Evolutionary conservation across 805 yeast species (phyloP).

Genomic region (Barnettozyma californica): DNA sequence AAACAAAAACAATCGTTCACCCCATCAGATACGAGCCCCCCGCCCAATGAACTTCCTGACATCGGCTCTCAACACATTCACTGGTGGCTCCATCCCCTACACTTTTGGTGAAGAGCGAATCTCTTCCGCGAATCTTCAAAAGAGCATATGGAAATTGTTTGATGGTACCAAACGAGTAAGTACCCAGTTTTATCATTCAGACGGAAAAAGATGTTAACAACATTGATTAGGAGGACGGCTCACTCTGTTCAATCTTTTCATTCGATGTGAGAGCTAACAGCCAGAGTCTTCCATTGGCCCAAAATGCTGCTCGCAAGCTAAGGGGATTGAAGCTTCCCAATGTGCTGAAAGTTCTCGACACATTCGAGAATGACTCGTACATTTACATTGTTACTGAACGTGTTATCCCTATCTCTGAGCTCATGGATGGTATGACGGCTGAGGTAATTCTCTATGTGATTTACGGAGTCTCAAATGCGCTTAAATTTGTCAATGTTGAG

Average conservation of each 20-base stretch:
- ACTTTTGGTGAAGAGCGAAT: constrained; percentile 40
- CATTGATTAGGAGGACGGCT: constrained; percentile 42
- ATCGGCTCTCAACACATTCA: constrained; percentile 51
- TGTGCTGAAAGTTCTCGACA: constrained; percentile 54
- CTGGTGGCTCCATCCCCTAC: constrained; percentile 57
- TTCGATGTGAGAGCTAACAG: constrained; percentile 43
- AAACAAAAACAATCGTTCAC: too few relatives aligned
- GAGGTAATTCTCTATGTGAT: constrained; percentile 50
- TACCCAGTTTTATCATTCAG: background rate
- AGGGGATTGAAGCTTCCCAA: constrained; percentile 68
- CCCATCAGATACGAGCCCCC: too few relatives aligned
- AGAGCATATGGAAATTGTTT: constrained; percentile 57
- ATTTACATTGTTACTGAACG: constrained; percentile 65
- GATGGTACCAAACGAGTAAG: constrained; percentile 45
- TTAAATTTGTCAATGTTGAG: constrained; percentile 54
- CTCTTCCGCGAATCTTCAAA: constrained; percentile 27
- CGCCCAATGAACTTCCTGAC: constrained; percentile 65
- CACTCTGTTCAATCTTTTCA: constrained; percentile 60
- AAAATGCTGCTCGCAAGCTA: constrained; percentile 40
- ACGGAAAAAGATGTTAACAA: constrained; percentile 8
- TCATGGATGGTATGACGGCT: constrained; percentile 34
- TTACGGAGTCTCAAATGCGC: constrained; percentile 45
- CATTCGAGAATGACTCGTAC: constrained; percentile 52
- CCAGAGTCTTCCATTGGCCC: constrained; percentile 34
- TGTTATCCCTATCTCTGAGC: constrained; percentile 45